Evolutionary conservation across 139 green algal genomes (phyloP), one percentile per base, ranked within the genome.

Genomic region (Klebsormidium nitens): DNA sequence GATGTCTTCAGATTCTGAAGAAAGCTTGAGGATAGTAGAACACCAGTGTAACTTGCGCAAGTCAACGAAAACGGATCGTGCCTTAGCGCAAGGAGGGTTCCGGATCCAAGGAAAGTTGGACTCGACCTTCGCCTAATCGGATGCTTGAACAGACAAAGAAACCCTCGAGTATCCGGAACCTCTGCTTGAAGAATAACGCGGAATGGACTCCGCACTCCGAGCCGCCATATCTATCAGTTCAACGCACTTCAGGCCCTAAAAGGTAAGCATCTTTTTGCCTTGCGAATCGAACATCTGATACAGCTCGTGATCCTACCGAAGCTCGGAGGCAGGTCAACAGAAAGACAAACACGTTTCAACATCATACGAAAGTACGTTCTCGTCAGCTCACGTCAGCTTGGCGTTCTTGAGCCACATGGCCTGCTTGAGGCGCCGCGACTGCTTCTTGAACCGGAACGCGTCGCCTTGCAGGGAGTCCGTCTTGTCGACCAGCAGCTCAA

Each of bases 401-500:
- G 78, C 62, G 59, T 89, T 92, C 71, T 84, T 82, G 79, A 80
- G 89, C 89, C 90, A 95, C 78, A 96, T 84, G 3, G 80, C 74
- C 2, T 59, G 61, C 59, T 84, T 81, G 37, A 93, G 65, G 26
- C 64, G 47, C 8, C 84, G 72, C 0, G 87, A 82, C 69, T 95
- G 82, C 5, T 87, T 74, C 59, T 87, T 86, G 85, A 97, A 97
- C 3, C 81, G 82, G 64, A 95, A 88, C 0, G 88, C 83, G 44
- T 89, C 75, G 1, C 81, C 71, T 35, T 86, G 77, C 48, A 91
- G 72, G 2, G 86, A 76, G 46, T 96, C 91, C 17, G 92, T 92
- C 72, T 95, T 95, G 79, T 96, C 84, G 36, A 96, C 91, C 58
- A 97, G 81, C 71, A 97, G 79, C 82, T 97, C 91, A 26, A 97